Conservation (phyloP, 2,329 filamentous ascomycete species). For the Metarhizium brunneum region DNA sequence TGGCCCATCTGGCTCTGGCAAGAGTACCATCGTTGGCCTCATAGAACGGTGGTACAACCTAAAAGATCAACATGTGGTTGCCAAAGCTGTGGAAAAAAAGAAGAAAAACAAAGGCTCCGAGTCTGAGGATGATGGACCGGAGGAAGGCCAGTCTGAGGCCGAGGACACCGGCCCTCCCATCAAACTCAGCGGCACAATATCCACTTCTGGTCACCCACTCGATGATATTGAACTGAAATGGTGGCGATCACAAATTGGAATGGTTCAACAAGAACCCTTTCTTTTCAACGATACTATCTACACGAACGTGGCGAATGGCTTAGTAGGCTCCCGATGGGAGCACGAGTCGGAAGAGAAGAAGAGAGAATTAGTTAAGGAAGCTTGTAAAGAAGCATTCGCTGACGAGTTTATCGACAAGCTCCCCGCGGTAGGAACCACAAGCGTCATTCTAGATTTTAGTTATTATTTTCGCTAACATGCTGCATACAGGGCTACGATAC, state of each 20-base stretch:
- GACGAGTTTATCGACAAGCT: slow-evolving; percentile 59
- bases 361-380: slow-evolving; percentile 49
- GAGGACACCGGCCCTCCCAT: slow-evolving; percentile 33
- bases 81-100: slow-evolving; percentile 38
- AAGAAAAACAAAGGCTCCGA: slow-evolving; percentile 31
- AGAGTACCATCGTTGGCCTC: slow-evolving; percentile 64
- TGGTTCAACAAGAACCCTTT: slow-evolving; percentile 61
- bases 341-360: slow-evolving; percentile 45
- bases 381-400: slow-evolving; percentile 59
- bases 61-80: slow-evolving; percentile 41
- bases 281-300: slow-evolving; percentile 58
- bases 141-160: slow-evolving; percentile 19
- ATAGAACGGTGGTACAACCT: slow-evolving; percentile 65
- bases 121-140: slow-evolving; percentile 17
- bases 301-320: slow-evolving; percentile 52
- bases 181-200: slow-evolving; percentile 36
- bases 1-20: slow-evolving; percentile 63
- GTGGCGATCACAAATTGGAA: slow-evolving; percentile 53
- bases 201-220: slow-evolving; percentile 43
- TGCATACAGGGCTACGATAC: slow-evolving; percentile 55
- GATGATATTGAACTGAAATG: slow-evolving; percentile 52
- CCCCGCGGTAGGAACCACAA: slow-evolving; percentile 34
- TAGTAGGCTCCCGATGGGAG: slow-evolving; percentile 44
- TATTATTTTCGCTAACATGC: not conserved
- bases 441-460: not conserved